Conservation (phyloP, 2,329 filamentous ascomycete genomes). For the Aspergillaceae sp. region DNA sequence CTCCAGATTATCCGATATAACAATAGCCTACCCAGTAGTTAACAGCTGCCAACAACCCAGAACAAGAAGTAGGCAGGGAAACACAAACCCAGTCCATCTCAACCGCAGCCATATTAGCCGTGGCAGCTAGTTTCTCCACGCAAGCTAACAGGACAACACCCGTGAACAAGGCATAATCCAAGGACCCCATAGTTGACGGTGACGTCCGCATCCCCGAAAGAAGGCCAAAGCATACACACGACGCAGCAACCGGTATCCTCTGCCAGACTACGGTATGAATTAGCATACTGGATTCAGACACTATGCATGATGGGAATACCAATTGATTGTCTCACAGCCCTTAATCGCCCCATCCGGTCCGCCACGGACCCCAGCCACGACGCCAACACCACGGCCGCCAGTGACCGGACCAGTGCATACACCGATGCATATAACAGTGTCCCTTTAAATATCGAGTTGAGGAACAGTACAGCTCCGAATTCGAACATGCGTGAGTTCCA, state of each 20-base stretch:
- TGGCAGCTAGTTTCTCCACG: constrained; percentile 57
- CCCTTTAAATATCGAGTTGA: constrained; percentile 47
- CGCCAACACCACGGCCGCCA: constrained; percentile 51
- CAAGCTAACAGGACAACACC: constrained; percentile 50
- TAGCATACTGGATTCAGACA: constrained; percentile 1
- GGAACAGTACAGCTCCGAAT: constrained; percentile 53
- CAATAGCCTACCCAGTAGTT: constrained; percentile 15
- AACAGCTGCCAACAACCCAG: neutral
- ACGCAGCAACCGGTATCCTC: constrained; percentile 36
- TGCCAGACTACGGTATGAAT: constrained; percentile 23
- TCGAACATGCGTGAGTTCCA: constrained; percentile 59
- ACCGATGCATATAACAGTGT: constrained; percentile 59
- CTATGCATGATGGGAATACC: constrained; percentile 12
- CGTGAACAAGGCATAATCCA: constrained; percentile 19
- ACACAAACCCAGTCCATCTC: constrained; percentile 58
- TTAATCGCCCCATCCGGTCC: constrained; percentile 47
- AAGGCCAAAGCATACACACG: constrained; percentile 41
- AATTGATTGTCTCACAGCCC: constrained; percentile 45
- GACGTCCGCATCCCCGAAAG: constrained; percentile 11
- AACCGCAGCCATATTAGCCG: constrained; percentile 59
- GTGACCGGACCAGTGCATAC: constrained; percentile 57
- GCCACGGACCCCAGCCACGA: constrained; percentile 52
- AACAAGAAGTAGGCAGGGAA: too few relatives aligned
- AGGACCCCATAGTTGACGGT: too few relatives aligned
- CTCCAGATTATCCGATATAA: constrained; percentile 24